Percentiles rank a stretch among this genome's conserved stretches.
phyloP scores from a whole-genome alignment of 129 eudicot genomes.

The Arctium minus region DNA sequence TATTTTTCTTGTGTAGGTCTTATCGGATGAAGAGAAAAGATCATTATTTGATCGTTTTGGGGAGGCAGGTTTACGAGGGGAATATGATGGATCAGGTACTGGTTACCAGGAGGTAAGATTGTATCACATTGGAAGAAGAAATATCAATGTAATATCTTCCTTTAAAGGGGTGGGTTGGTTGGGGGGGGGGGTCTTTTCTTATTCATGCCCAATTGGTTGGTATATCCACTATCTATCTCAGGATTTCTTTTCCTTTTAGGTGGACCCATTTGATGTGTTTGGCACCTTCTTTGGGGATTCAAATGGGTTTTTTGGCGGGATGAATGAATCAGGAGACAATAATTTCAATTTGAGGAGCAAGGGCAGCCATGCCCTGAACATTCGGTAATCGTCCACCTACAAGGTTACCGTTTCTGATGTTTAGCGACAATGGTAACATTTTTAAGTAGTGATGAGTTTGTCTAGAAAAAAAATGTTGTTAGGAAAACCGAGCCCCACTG shows the following conservation, averaged over 20 bases:
- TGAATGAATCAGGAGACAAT: constrained; percentile 46
- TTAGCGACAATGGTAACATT: not conserved
- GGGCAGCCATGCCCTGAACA: constrained; percentile 53
- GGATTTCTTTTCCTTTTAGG: constrained; percentile 31
- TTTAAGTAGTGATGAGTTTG: not conserved
- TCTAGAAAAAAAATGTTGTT: constrained; percentile 5
- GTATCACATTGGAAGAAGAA: constrained; percentile 1
- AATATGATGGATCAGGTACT: constrained; percentile 46
- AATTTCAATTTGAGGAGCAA: constrained; percentile 44
- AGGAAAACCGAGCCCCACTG: not conserved
- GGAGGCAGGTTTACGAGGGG: constrained; percentile 83
- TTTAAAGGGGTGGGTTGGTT: not conserved
- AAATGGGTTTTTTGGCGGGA: constrained; percentile 58
- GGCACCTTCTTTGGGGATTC: constrained; percentile 77
- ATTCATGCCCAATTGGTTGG: not conserved
- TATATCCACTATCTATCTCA: constrained; percentile 2
- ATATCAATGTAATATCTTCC: not conserved
- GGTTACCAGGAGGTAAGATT: constrained; percentile 59
- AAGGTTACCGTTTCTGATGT: constrained; percentile 18
- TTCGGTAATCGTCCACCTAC: constrained; percentile 53
- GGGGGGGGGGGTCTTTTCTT: not conserved
- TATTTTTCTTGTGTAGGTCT: constrained; percentile 43
- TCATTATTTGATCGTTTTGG: constrained; percentile 87
- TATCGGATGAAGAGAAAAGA: constrained; percentile 86
- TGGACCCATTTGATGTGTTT: constrained; percentile 86